These are phyloP conservation scores for Podospora anserina DNA, from an alignment of 495 filamentous ascomycete genomes.

Conservation along the genomic window DNA sequence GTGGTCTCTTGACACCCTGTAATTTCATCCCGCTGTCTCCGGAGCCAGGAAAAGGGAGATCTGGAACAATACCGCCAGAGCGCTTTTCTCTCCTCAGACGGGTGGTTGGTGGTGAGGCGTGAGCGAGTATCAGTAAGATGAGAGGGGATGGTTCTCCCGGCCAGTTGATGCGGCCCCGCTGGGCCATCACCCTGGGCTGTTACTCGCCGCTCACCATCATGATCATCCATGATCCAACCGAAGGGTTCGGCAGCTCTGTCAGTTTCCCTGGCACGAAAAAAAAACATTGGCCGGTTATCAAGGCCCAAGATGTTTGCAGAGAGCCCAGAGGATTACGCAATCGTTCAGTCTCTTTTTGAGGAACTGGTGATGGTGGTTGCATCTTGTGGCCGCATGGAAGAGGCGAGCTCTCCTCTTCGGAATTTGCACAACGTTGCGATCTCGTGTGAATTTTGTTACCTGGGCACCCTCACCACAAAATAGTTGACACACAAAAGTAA, in stretches of 20 bases:
- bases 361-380: background rate
- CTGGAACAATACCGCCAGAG: background rate
- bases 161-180: slow-evolving; percentile 3
- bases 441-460: background rate
- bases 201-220: background rate
- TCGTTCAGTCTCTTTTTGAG: background rate
- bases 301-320: slow-evolving; percentile 8
- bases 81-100: background rate
- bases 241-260: slow-evolving; percentile 3
- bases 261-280: background rate
- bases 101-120: background rate
- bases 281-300: background rate
- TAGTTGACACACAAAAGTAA: no score
- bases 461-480: background rate
- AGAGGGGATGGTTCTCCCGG: slow-evolving; percentile 7
- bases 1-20: slow-evolving; percentile 15
- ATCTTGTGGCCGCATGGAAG: background rate
- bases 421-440: background rate
- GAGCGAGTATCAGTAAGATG: slow-evolving; percentile 1
- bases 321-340: background rate
- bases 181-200: background rate
- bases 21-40: slow-evolving; percentile 5
- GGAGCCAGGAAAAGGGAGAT: background rate
- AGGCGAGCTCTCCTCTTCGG: background rate
- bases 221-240: slow-evolving; percentile 12